Evolutionary conservation across 495 filamentous ascomycete species (phyloP).

Genomic region (Penicillium fimorum): DNA sequence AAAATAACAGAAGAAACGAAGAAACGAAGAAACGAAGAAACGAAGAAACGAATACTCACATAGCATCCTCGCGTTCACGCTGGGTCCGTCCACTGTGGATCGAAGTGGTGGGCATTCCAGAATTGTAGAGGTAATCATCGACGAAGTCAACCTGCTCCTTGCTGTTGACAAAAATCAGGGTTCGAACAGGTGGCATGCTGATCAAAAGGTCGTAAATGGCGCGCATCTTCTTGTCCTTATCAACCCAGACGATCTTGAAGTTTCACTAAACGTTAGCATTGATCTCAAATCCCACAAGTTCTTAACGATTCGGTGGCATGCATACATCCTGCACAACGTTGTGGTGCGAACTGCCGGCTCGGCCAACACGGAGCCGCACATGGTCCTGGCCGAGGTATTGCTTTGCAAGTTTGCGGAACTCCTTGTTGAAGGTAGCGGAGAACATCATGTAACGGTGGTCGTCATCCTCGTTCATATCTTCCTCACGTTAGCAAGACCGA

Average conservation of each 20-base stretch:
- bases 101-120: slow-evolving; percentile 72
- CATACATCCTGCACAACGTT: slow-evolving; percentile 72
- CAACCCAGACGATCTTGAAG: slow-evolving; percentile 58
- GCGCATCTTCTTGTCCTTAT: slow-evolving; percentile 60
- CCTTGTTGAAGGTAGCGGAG: slow-evolving; percentile 85
- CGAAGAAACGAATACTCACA: slow-evolving; percentile 52
- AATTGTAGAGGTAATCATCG: slow-evolving; percentile 84
- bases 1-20: neutral
- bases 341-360: slow-evolving; percentile 71
- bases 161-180: slow-evolving; percentile 86
- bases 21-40: neutral
- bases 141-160: slow-evolving; percentile 73
- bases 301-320: neutral
- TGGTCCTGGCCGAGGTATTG: slow-evolving; percentile 69
- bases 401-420: slow-evolving; percentile 70
- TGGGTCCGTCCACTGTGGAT: slow-evolving; percentile 89
- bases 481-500: slow-evolving; percentile 17
- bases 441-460: slow-evolving; percentile 89
- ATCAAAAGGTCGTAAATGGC: slow-evolving; percentile 72
- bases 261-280: neutral
- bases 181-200: slow-evolving; percentile 67
- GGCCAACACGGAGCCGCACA: slow-evolving; percentile 78
- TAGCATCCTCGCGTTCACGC: slow-evolving; percentile 86
- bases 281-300: neutral
- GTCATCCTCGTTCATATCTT: slow-evolving; percentile 72